Evolutionary conservation across 2,329 filamentous ascomycete species (phyloP).

Genomic region (Magnaporthiopsis incrustans): DNA sequence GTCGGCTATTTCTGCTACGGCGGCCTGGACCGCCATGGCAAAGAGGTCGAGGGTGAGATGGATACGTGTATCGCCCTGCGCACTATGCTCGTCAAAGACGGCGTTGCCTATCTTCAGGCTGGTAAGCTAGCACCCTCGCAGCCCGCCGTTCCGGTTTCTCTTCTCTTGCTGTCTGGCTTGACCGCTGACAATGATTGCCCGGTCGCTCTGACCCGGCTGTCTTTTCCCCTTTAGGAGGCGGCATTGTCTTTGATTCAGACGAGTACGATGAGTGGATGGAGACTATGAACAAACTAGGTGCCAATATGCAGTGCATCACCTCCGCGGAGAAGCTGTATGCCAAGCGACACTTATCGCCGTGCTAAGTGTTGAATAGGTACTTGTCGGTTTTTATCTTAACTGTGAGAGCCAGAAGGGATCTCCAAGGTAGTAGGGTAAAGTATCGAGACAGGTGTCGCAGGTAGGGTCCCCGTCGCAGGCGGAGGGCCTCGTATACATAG

Average conservation of each 20-base stretch:
- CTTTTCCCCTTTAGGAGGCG: conserved; percentile 50
- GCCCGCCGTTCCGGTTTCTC: neutral
- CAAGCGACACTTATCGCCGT: conserved; percentile 18
- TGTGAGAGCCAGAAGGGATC: too few relatives aligned
- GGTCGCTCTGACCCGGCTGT: neutral
- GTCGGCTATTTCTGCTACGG: conserved; percentile 95
- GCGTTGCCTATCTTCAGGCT: conserved; percentile 84
- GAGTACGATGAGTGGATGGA: conserved; percentile 88
- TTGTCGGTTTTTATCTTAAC: too few relatives aligned
- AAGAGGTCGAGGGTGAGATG: conserved; percentile 74
- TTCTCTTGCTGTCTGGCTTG: neutral
- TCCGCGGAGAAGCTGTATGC: conserved; percentile 65
- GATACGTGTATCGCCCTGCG: conserved; percentile 75
- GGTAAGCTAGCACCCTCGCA: conserved; percentile 30
- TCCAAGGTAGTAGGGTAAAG: too few relatives aligned
- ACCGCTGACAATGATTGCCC: conserved; percentile 1
- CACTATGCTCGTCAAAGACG: conserved; percentile 92
- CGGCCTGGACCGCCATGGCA: conserved; percentile 49
- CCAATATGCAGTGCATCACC: conserved; percentile 82
- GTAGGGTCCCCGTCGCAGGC: too few relatives aligned
- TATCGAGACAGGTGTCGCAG: too few relatives aligned
- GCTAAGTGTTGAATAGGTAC: too few relatives aligned
- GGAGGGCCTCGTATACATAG: too few relatives aligned
- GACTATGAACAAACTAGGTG: conserved; percentile 89
- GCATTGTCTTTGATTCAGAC: conserved; percentile 92